A percentile compares a stretch with the other conserved stretches of the same genome.
Conservation (phyloP, 2,329 filamentous ascomycete genomes). For the Rhynchosporium graminicola region DNA sequence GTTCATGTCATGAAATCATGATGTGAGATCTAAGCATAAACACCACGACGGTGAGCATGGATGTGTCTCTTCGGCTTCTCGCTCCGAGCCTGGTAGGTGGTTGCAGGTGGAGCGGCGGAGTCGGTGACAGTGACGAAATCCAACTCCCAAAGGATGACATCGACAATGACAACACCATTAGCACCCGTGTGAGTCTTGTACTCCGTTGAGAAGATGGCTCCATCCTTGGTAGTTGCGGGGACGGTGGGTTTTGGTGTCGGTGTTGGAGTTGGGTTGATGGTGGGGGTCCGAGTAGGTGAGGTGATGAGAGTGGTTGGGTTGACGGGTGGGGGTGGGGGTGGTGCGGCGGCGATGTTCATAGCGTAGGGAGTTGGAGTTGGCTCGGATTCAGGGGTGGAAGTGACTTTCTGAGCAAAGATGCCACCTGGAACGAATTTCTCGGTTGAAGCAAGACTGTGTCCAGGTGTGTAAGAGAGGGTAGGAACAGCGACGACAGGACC, state of each 20-base stretch:
- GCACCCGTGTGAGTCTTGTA: constrained; percentile 47
- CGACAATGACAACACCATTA: constrained; percentile 49
- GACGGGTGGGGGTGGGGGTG: constrained; percentile 1
- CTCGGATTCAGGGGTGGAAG: background rate
- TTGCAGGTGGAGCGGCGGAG: background rate
- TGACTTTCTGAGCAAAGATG: constrained; percentile 35
- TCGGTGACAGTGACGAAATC: constrained; percentile 54
- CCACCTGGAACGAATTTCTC: constrained; percentile 37
- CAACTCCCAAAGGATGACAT: constrained; percentile 59
- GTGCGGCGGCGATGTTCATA: background rate
- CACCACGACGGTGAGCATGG: constrained; percentile 12
- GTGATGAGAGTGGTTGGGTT: constrained; percentile 8
- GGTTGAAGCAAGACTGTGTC: constrained; percentile 26
- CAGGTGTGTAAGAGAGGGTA: constrained; percentile 37
- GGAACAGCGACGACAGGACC: constrained; percentile 22
- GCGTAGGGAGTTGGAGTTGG: background rate
- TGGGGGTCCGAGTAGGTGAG: constrained; percentile 27
- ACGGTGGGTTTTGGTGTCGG: constrained; percentile 8
- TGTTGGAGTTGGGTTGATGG: background rate
- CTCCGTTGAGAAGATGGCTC: constrained; percentile 50
- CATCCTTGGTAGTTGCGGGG: constrained; percentile 16
- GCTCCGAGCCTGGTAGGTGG: background rate
- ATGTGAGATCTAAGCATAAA: background rate
- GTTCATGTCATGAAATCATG: background rate
- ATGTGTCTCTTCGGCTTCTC: constrained; percentile 18